Base-by-base conservation (phyloP, 495 filamentous ascomycete genomes). In the Aspergillus heteromorphus region DNA sequence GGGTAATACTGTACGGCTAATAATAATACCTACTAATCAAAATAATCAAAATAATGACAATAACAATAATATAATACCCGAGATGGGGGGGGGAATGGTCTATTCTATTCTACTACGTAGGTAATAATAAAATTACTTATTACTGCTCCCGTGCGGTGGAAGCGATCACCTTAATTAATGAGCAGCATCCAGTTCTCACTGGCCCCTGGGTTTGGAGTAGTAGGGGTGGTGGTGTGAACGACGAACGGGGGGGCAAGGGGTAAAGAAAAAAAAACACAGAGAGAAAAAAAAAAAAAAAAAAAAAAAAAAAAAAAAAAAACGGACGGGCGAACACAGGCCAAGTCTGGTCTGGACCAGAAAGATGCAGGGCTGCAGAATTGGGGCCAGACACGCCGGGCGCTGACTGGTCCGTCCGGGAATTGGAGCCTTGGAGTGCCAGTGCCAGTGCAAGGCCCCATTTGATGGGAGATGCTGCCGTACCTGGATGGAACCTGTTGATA, bases 361-460 rank as follows among this genome's bases (percentile, higher is more conserved):
- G 50, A 48, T 59, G 50, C 52, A 59, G 51, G 56, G 56, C 51
- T 54, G 55, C 55, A 57, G 55, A 57, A 52, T 58, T 49, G 42
- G 50, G 18, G 30, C 38, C 48, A 51, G 18, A 27, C 18, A 42
- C 16, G 8, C 36, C 23, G 38, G 17, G 47, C 36, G 11, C 31
- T 25, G 19, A 40, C 30, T 54, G 51, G 51, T 29, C 16, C 11
- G 19, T 27, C 21, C 13, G 7, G 43, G 13, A 0, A 29, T 16
- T 38, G 34, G 34, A 38, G 34, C 11, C n/a, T n/a, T n/a, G n/a
- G n/a, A 38, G n/a, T 9, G 13, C n/a, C 8, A 38, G 34, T 38
- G 4, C 34, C 34, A 9, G 11, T 1, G n/a, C 10, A 9, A 38
- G 34, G 34, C 34, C 34, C n/a, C 10, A 38, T 38, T 38, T 38